Evolutionary conservation across 768 basidiomycete genomes (phyloP).

Genomic region (Obba rivulosa): DNA sequence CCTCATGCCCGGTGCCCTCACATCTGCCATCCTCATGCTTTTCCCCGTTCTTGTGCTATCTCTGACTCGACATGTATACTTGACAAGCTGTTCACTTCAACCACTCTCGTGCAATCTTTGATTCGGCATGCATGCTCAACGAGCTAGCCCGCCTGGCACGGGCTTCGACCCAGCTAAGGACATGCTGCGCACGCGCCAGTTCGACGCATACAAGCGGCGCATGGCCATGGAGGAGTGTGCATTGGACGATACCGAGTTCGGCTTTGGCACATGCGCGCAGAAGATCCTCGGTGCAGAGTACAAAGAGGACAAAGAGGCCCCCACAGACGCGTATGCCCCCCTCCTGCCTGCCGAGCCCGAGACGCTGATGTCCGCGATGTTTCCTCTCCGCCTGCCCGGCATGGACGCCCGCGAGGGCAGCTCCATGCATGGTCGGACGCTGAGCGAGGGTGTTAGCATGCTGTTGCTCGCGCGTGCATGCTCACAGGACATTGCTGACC

Average conservation of each 20-base stretch:
- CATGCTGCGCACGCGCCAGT: constrained; percentile 34
- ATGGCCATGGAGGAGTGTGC: background rate
- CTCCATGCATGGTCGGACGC: constrained; percentile 18
- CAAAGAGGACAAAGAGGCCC: background rate
- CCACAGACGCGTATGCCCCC: constrained; percentile 4
- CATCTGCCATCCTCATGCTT: too few species aligned
- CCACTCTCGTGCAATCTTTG: too few species aligned
- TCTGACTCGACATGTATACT: too few species aligned
- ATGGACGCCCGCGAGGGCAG: background rate
- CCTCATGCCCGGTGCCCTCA: too few species aligned
- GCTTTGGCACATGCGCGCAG: background rate
- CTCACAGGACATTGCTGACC: too few species aligned
- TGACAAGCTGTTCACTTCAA: too few species aligned
- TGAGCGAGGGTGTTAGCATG: too few species aligned
- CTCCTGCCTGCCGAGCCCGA: too few species aligned
- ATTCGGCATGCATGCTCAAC: constrained; percentile 3
- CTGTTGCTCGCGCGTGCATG: too few species aligned
- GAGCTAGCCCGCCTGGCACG: background rate
- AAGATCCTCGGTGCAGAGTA: background rate
- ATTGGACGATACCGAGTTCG: constrained; percentile 3
- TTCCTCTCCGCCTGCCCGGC: constrained; percentile 5
- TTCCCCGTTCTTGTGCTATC: too few species aligned
- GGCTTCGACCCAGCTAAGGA: constrained; percentile 30
- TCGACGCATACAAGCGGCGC: constrained; percentile 17
- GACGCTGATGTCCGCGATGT: too few species aligned